These are phyloP conservation scores for Zymoseptoria crescenta DNA, from an alignment of 2,329 filamentous ascomycete genomes.

Conservation along the genomic window DNA sequence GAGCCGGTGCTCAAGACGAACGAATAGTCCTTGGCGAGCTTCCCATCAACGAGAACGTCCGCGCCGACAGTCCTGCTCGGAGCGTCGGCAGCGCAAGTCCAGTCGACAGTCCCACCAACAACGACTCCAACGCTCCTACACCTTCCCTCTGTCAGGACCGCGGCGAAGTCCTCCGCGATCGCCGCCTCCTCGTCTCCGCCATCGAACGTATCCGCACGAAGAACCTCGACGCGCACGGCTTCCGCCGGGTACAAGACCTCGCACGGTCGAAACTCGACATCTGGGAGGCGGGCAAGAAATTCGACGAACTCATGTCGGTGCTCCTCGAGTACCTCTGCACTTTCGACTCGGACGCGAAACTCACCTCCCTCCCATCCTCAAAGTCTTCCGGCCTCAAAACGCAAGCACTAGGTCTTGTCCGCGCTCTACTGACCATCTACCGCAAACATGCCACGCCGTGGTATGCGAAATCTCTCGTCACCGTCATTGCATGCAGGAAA, in stretches of 20 bases:
- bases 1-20: constrained; percentile 22
- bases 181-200: constrained; percentile 62
- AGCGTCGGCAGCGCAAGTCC: constrained; percentile 23
- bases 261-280: constrained; percentile 57
- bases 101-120: constrained; percentile 22
- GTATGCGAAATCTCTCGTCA: constrained; percentile 59
- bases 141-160: constrained; percentile 28
- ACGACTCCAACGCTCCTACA: constrained; percentile 13
- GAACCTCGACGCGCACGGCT: constrained; percentile 71
- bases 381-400: constrained; percentile 55
- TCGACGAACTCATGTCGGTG: constrained; percentile 58
- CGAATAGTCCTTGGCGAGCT: constrained; percentile 44
- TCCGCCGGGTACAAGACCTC: constrained; percentile 68
- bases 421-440: constrained; percentile 62
- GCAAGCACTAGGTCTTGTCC: constrained; percentile 66
- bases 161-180: constrained; percentile 38
- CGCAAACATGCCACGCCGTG: constrained; percentile 59
- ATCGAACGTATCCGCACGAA: constrained; percentile 64
- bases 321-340: constrained; percentile 65
- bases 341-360: constrained; percentile 35
- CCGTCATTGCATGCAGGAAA: constrained; percentile 57
- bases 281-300: constrained; percentile 60
- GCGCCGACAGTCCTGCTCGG: constrained; percentile 23
- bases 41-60: constrained; percentile 41
- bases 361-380: constrained; percentile 21